A percentile compares a stretch with the other conserved stretches of the same genome.
Evolutionary conservation across 768 basidiomycete genomes (phyloP).

Genomic region (Tylopilus intermedius): DNA sequence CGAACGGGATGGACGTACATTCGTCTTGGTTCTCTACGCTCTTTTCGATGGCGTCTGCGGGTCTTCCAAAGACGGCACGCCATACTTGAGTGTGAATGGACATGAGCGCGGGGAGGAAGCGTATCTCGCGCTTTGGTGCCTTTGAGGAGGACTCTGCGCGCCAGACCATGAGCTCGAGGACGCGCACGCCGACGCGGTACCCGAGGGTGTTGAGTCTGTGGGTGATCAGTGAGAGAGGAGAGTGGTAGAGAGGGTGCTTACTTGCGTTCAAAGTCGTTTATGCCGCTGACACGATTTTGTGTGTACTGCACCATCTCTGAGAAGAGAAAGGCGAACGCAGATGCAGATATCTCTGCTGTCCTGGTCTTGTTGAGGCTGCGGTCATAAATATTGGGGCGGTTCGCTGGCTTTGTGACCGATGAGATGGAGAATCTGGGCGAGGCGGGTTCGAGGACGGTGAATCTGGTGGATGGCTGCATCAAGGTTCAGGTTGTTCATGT

Average conservation of each 20-base stretch:
- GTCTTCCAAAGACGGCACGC: conserved; percentile 87
- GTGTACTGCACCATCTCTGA: conserved; percentile 94
- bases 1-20: conserved; percentile 46
- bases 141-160: conserved; percentile 73
- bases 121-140: conserved; percentile 88
- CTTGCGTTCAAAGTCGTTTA: conserved; percentile 93
- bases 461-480: background rate
- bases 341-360: conserved; percentile 73
- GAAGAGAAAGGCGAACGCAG: conserved; percentile 87
- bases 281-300: conserved; percentile 90
- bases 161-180: conserved; percentile 84
- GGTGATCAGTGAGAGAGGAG: background rate
- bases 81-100: conserved; percentile 94
- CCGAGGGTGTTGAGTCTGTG: conserved; percentile 85
- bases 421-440: conserved; percentile 53
- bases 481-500: conserved; percentile 37
- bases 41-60: conserved; percentile 93
- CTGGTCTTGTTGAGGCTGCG: conserved; percentile 85
- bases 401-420: conserved; percentile 34
- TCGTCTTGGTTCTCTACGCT: conserved; percentile 96
- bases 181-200: conserved; percentile 83
- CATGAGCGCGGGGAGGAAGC: conserved; percentile 88
- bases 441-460: background rate
- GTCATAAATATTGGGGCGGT: conserved; percentile 81
- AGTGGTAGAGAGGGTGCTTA: background rate